phyloP scores from a whole-genome alignment of 176 grass and related monocot genomes.

The Aechmea fasciata region DNA sequence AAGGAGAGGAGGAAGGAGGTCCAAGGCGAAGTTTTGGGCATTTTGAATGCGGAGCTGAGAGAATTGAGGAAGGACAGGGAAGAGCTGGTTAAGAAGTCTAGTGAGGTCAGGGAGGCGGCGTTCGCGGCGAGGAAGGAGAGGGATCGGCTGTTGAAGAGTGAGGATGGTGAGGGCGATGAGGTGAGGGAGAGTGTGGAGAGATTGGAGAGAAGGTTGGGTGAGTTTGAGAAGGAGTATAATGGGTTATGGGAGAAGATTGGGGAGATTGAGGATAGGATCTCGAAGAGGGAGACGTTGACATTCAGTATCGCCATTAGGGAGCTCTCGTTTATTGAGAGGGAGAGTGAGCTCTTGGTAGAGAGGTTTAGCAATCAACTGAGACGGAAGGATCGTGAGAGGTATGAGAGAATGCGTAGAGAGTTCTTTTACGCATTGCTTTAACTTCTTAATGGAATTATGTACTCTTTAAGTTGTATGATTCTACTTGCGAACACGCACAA shows the following conservation, averaged over 20 bases:
- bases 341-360: conserved; percentile 24
- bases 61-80: conserved; percentile 12
- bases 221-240: conserved; percentile 18
- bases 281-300: conserved; percentile 19
- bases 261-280: conserved; percentile 18
- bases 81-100: conserved; percentile 9
- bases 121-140: conserved; percentile 11
- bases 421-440: neutral
- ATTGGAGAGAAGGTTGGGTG: conserved; percentile 13
- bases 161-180: neutral
- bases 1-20: conserved; percentile 20
- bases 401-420: neutral
- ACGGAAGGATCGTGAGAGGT: conserved; percentile 10
- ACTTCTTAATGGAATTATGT: no score
- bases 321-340: conserved; percentile 24
- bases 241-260: conserved; percentile 10
- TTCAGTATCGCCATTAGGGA: conserved; percentile 23
- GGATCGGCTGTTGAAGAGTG: conserved; percentile 10
- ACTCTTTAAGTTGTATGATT: no score
- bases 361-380: conserved; percentile 8
- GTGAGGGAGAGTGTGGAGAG: conserved; percentile 5
- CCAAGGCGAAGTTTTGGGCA: conserved; percentile 16
- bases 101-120: conserved; percentile 5
- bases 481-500: no score
- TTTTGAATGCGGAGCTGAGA: conserved; percentile 16